Conservation (phyloP, 148 eudicot genomes). For the Tetragonia tetragonoides region DNA sequence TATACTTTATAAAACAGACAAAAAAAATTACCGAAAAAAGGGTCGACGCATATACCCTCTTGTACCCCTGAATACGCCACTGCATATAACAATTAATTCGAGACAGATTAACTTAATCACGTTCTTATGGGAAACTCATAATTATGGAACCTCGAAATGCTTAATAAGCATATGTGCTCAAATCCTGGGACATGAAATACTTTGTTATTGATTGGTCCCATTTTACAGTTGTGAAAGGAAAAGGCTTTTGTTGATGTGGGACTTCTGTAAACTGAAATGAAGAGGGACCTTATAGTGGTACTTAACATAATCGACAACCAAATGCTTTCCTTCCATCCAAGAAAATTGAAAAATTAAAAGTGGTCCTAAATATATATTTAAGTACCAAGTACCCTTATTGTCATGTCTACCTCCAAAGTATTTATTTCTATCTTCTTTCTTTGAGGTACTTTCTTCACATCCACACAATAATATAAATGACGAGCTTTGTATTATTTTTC, state of each 20-base stretch:
- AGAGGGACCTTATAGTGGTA: background rate
- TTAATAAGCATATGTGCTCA: background rate
- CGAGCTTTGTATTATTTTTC: background rate
- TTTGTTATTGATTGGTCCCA: background rate
- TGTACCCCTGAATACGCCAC: too few relatives aligned
- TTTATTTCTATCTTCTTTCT: background rate
- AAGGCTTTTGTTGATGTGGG: background rate
- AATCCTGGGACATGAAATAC: background rate
- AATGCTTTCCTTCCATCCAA: background rate
- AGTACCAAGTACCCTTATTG: slow-evolving; percentile 13
- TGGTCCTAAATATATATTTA: background rate
- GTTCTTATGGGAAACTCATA: background rate
- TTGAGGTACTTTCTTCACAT: slow-evolving; percentile 4
- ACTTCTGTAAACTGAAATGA: background rate
- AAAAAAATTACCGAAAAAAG: background rate
- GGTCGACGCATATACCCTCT: too few relatives aligned
- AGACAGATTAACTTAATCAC: background rate
- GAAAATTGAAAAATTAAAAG: background rate
- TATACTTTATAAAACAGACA: too few relatives aligned
- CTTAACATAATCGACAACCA: slow-evolving; percentile 1
- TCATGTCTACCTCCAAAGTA: background rate
- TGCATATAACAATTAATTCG: background rate
- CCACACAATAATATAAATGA: background rate
- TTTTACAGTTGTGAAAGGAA: slow-evolving; percentile 7
- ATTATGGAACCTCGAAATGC: background rate